Conservation (phyloP, 139 green algal genomes). For the Coelastrella sp. region DNA sequence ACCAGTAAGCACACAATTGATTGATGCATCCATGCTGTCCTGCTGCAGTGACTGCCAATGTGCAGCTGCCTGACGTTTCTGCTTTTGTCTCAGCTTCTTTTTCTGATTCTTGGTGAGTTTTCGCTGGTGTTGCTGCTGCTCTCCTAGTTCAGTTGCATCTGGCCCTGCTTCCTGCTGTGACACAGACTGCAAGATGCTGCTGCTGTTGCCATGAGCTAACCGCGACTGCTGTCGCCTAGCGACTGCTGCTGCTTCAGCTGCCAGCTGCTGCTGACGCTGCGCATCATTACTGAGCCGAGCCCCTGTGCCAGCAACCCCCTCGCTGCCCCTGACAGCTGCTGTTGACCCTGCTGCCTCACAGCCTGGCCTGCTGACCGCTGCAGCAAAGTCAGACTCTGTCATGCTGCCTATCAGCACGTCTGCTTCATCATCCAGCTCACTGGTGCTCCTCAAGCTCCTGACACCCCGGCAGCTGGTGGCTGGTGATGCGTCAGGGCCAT, state of each 20-base stretch:
- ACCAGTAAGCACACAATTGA: no score
- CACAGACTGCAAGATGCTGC: neutral
- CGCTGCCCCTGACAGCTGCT: neutral
- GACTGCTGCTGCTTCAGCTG: conserved; percentile 26
- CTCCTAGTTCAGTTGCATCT: neutral
- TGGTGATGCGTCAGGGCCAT: neutral
- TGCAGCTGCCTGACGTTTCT: conserved; percentile 1
- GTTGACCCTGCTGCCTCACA: neutral
- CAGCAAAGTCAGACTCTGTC: conserved; percentile 32
- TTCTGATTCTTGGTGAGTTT: conserved; percentile 41
- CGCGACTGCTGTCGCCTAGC: neutral
- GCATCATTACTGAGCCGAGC: no score
- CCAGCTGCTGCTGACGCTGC: neutral
- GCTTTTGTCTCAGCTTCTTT: conserved; percentile 6
- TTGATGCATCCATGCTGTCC: neutral
- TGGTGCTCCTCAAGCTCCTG: neutral
- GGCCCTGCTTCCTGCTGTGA: neutral
- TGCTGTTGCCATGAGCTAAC: neutral
- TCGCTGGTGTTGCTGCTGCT: conserved; percentile 28
- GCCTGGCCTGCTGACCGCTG: neutral
- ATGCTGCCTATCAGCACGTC: conserved; percentile 36
- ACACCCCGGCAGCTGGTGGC: neutral
- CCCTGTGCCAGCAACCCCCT: neutral
- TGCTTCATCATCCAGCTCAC: conserved; percentile 17
- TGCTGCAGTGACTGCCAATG: conserved; percentile 2